Conservation (phyloP, 352 stramenopile species). For the Globisporangium radiosum region DNA sequence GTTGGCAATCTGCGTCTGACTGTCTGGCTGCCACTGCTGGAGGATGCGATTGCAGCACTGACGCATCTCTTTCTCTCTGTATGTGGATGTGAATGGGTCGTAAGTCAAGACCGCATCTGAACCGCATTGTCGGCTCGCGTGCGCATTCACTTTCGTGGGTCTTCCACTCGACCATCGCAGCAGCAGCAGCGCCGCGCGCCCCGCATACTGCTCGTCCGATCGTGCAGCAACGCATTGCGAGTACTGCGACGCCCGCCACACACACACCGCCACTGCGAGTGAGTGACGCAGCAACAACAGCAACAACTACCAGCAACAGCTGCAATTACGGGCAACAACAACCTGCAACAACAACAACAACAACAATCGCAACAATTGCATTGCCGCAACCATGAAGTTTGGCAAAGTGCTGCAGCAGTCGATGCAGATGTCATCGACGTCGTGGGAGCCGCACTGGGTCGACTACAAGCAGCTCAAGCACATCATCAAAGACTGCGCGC, state of each 20-base stretch:
- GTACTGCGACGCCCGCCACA: too few relatives aligned
- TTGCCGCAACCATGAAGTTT: constrained; percentile 65
- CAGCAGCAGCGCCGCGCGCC: too few relatives aligned
- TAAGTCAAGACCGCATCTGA: constrained; percentile 6
- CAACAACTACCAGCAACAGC: background rate
- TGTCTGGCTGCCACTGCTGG: background rate
- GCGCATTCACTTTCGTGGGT: background rate
- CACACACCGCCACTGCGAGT: background rate
- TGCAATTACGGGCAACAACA: background rate
- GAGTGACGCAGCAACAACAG: background rate
- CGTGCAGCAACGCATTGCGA: too few relatives aligned
- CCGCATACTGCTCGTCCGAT: too few relatives aligned
- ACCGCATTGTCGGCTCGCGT: constrained; percentile 1
- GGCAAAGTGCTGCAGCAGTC: constrained; percentile 85
- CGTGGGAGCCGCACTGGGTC: constrained; percentile 74
- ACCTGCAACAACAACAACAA: background rate
- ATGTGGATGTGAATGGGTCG: background rate
- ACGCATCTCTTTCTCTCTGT: background rate
- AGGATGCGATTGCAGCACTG: constrained; percentile 1
- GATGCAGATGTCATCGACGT: constrained; percentile 72
- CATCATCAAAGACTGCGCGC: constrained; percentile 87
- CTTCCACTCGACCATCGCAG: constrained; percentile 3
- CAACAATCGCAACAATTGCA: background rate
- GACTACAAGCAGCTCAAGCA: constrained; percentile 88
- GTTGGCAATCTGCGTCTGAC: background rate